Conservation (phyloP, 106 monocot genomes). For the Amphibolis antarctica region DNA sequence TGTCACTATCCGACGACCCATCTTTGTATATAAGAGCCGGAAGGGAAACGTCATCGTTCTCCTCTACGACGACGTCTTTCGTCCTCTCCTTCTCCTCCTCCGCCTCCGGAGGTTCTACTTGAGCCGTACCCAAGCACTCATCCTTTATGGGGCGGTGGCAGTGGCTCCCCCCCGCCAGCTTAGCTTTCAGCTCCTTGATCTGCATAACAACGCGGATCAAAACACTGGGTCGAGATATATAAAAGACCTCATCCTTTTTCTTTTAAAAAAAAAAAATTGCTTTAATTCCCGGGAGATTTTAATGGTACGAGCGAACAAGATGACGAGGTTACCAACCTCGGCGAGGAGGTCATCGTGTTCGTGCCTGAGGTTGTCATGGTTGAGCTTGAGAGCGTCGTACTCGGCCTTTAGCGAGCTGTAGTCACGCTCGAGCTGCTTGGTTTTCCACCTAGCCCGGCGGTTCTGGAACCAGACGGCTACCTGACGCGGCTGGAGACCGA, state of each 20-base stretch:
- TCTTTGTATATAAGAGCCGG: constrained; percentile 13
- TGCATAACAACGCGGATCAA: neutral
- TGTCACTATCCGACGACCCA: constrained; percentile 13
- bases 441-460: constrained; percentile 87
- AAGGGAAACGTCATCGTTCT: neutral
- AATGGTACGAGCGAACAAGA: neutral
- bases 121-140: neutral
- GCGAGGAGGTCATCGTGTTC: constrained; percentile 9
- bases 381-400: constrained; percentile 38
- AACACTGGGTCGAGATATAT: neutral
- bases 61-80: constrained; percentile 3
- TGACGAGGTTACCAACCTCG: constrained; percentile 2
- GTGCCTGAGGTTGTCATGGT: constrained; percentile 8
- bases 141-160: neutral
- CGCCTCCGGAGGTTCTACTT: neutral
- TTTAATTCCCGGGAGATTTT: neutral
- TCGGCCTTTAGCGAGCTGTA: constrained; percentile 39
- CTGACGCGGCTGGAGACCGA: constrained; percentile 76
- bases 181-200: constrained; percentile 16
- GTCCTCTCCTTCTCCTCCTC: neutral
- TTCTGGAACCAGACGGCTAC: constrained; percentile 97
- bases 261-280: neutral
- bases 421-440: constrained; percentile 81
- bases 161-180: constrained; percentile 3
- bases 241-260: no score